These are phyloP conservation scores for Durusdinium trenchii DNA, from an alignment of 73 alveolate genomes.

Conservation along the genomic window DNA sequence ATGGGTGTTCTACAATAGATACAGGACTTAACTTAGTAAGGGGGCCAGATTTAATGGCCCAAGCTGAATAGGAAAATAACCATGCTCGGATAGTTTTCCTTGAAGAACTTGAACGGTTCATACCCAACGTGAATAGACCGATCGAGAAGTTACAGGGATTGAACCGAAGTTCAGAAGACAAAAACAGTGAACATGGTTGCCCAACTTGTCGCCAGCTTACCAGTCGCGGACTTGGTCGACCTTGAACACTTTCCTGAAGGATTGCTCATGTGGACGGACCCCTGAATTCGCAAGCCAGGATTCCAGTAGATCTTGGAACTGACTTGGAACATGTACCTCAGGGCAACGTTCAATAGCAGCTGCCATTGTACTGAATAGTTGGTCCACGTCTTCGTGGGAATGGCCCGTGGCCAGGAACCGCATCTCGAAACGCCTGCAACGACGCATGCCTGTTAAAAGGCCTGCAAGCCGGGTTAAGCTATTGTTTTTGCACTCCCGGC, in stretches of 20 bases:
- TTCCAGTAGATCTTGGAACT: background rate
- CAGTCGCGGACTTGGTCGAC: background rate
- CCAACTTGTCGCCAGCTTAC: background rate
- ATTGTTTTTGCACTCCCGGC: slow-evolving; percentile 17
- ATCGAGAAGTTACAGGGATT: too few relatives aligned
- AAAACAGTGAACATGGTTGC: background rate
- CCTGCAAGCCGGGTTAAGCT: background rate
- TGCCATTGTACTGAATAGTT: background rate
- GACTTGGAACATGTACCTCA: background rate
- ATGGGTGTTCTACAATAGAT: too few relatives aligned
- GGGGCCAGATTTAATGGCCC: too few relatives aligned
- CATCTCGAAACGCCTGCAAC: background rate
- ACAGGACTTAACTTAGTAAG: too few relatives aligned
- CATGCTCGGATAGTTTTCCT: too few relatives aligned
- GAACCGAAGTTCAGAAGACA: background rate
- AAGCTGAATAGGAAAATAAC: too few relatives aligned
- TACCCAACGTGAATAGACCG: too few relatives aligned
- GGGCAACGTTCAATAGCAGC: background rate
- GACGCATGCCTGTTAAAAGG: background rate
- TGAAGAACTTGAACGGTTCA: too few relatives aligned
- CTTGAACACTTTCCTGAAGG: background rate
- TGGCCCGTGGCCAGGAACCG: background rate
- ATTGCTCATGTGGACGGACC: background rate
- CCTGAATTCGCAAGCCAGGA: background rate
- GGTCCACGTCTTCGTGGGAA: background rate